A percentile compares a stretch with the other conserved stretches of the same genome.
Conservation (phyloP, 2,329 filamentous ascomycete genomes). For the Xylariaceae sp. region DNA sequence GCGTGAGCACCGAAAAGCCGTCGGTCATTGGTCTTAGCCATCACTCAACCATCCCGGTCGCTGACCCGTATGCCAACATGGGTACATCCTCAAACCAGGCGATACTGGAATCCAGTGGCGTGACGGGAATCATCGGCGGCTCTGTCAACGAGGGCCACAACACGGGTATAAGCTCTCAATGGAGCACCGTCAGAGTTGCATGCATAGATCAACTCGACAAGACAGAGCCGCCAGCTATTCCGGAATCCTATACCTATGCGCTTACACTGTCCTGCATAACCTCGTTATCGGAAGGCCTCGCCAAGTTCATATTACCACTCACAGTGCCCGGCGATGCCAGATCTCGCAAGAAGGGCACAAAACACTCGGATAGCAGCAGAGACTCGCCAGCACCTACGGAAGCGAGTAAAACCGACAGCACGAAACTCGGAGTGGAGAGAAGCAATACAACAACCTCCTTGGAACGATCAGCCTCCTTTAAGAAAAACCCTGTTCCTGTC, state of each 20-base stretch:
- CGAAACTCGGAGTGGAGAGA: slow-evolving; percentile 30
- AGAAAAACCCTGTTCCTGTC: slow-evolving; percentile 70
- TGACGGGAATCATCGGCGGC: slow-evolving; percentile 79
- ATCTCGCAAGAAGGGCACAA: slow-evolving; percentile 45
- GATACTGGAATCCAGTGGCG: slow-evolving; percentile 81
- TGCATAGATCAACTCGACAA: slow-evolving; percentile 96
- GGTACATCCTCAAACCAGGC: slow-evolving; percentile 68
- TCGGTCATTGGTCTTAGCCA: slow-evolving; percentile 80
- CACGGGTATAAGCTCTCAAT: slow-evolving; percentile 80
- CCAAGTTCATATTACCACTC: slow-evolving; percentile 86
- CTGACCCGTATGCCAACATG: slow-evolving; percentile 49
- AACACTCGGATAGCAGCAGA: slow-evolving; percentile 38
- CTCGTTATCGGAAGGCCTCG: slow-evolving; percentile 83
- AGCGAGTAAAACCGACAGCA: slow-evolving; percentile 32
- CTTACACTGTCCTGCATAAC: slow-evolving; percentile 84
- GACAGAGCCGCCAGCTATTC: slow-evolving; percentile 71
- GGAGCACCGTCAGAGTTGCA: slow-evolving; percentile 80
- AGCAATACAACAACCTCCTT: slow-evolving; percentile 32
- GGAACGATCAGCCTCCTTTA: slow-evolving; percentile 62
- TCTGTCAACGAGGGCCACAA: slow-evolving; percentile 62
- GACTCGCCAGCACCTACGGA: slow-evolving; percentile 40
- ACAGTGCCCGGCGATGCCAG: slow-evolving; percentile 71
- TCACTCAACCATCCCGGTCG: slow-evolving; percentile 76
- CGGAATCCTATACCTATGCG: slow-evolving; percentile 91
- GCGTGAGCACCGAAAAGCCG: slow-evolving; percentile 86